Evolutionary conservation across 768 basidiomycete genomes (phyloP).

Genomic region (Pleurotus tuoliensis): DNA sequence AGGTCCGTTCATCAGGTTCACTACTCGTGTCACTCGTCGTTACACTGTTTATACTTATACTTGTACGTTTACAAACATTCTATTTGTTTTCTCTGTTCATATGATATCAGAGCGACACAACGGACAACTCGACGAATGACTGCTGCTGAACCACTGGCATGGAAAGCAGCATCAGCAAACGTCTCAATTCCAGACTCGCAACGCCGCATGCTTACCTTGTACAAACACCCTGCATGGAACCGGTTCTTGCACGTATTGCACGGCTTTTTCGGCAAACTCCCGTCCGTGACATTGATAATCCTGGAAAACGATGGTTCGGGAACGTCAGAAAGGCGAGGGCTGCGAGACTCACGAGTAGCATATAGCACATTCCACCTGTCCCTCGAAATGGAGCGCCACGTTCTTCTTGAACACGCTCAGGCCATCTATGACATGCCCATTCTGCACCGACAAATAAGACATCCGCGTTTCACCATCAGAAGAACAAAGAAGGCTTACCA

Average conservation of each 20-base stretch:
- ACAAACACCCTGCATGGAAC: constrained; percentile 90
- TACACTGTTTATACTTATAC: too few relatives aligned
- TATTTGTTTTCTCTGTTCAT: constrained; percentile 20
- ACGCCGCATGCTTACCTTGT: constrained; percentile 53
- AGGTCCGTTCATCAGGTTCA: too few relatives aligned
- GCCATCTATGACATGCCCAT: constrained; percentile 86
- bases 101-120: constrained; percentile 85
- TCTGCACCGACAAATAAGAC: constrained; percentile 40
- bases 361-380: constrained; percentile 94
- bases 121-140: constrained; percentile 89
- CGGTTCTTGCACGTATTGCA: constrained; percentile 94
- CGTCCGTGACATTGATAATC: constrained; percentile 88
- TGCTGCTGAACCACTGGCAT: constrained; percentile 80
- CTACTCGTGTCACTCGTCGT: too few relatives aligned
- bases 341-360: constrained; percentile 74
- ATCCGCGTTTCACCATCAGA: not conserved
- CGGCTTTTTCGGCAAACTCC: constrained; percentile 81
- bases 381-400: constrained; percentile 89
- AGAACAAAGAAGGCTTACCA: constrained; percentile 32
- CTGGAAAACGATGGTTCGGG: constrained; percentile 32
- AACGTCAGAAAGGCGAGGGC: not conserved
- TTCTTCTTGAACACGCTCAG: constrained; percentile 91
- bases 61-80: too few relatives aligned
- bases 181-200: too few relatives aligned
- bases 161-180: constrained; percentile 6